Conservation (phyloP, 345 rosid genomes). For the Hibiscus tridactylites region DNA sequence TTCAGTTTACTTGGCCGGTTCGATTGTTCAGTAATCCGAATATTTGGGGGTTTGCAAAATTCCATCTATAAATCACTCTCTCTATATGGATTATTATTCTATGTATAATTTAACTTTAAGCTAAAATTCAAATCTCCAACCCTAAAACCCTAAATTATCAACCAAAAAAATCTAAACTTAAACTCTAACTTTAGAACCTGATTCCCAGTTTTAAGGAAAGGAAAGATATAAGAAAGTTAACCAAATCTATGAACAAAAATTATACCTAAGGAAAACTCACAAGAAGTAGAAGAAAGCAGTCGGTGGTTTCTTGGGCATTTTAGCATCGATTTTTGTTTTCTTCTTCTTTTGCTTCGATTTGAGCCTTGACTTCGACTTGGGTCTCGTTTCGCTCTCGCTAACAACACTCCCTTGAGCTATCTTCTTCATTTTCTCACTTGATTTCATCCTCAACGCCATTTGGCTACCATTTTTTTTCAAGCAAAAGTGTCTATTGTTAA, state of each 20-base stretch:
- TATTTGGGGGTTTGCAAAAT: too few relatives aligned
- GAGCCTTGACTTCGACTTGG: constrained; percentile 12
- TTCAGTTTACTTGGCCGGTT: too few relatives aligned
- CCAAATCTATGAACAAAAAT: not conserved
- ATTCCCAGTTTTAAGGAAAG: not conserved
- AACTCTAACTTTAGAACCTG: not conserved
- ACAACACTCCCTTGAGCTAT: not conserved
- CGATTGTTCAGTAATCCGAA: too few relatives aligned
- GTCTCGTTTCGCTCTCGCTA: not conserved
- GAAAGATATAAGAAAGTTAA: not conserved
- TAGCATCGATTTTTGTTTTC: constrained; percentile 32
- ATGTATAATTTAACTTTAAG: too few relatives aligned
- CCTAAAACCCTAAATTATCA: too few relatives aligned
- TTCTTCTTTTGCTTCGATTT: constrained; percentile 33
- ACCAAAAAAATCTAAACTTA: constrained; percentile 14
- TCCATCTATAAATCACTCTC: too few relatives aligned
- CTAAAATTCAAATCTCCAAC: too few relatives aligned
- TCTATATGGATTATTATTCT: too few relatives aligned
- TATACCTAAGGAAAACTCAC: constrained; percentile 26
- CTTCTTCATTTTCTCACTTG: constrained; percentile 8
- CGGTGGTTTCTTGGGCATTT: constrained; percentile 86
- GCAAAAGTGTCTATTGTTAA: not conserved
- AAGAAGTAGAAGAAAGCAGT: constrained; percentile 87
- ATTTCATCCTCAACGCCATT: not conserved
- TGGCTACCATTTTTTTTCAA: not conserved